Conservation (phyloP, 2,329 filamentous ascomycete species). For the Beauveria pseudobassiana region DNA sequence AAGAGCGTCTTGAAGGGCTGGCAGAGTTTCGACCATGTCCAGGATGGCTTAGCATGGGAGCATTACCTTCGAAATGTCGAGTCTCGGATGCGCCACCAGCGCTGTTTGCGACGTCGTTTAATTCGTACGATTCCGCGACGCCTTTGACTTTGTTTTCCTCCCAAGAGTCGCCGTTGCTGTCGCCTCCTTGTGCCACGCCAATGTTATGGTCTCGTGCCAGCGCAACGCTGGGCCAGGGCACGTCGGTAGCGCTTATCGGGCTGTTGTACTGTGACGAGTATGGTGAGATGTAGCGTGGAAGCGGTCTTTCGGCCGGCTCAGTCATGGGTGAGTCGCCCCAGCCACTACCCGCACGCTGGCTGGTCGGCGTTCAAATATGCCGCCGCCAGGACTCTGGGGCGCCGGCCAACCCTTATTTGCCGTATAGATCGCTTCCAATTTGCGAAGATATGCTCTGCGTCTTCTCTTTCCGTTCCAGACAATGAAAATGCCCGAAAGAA, state of each 20-base stretch:
- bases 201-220: constrained; percentile 27
- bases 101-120: constrained; percentile 36
- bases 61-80: constrained; percentile 15
- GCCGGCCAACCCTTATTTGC: constrained; percentile 35
- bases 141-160: constrained; percentile 36
- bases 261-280: constrained; percentile 54
- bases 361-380: constrained; percentile 40
- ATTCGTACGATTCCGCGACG: constrained; percentile 38
- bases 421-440: constrained; percentile 34
- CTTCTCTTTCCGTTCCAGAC: constrained; percentile 50
- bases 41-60: constrained; percentile 39
- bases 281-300: constrained; percentile 48
- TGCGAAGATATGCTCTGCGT: constrained; percentile 43
- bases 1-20: constrained; percentile 17
- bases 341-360: constrained; percentile 40
- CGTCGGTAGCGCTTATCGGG: constrained; percentile 41
- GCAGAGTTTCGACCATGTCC: constrained; percentile 34
- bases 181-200: constrained; percentile 36
- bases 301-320: constrained; percentile 30
- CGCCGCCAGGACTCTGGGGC: constrained; percentile 17
- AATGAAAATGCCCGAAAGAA: constrained; percentile 42
- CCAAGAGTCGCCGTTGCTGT: constrained; percentile 12
- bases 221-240: constrained; percentile 29
- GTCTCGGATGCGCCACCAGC: constrained; percentile 17
- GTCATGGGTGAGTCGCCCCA: constrained; percentile 49